phyloP scores from a whole-genome alignment of 2,329 filamentous ascomycete genomes.

The Fusarium denticulatum region DNA sequence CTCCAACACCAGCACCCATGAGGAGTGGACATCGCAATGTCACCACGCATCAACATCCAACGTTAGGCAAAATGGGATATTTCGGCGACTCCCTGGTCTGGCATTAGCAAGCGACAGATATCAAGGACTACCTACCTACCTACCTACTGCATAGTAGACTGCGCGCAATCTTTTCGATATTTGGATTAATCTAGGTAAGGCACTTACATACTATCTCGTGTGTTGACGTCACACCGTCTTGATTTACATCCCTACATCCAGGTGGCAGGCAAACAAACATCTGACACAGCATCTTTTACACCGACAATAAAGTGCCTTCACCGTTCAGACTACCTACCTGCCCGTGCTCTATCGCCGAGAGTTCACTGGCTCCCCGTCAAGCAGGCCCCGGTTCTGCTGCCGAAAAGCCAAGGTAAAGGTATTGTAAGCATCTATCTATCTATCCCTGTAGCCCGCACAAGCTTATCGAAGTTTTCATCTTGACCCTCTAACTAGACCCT shows the following conservation, averaged over 20 bases:
- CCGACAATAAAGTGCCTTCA: constrained; percentile 13
- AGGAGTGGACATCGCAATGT: neutral
- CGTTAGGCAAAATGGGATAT: neutral
- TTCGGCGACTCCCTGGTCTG: neutral
- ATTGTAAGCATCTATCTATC: neutral
- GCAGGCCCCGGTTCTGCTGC: constrained; percentile 20
- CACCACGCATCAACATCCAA: neutral
- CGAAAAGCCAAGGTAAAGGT: constrained; percentile 1
- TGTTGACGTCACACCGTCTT: constrained; percentile 35
- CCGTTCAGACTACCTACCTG: constrained; percentile 6
- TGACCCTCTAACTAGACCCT: constrained; percentile 1
- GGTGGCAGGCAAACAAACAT: neutral
- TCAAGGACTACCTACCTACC: neutral
- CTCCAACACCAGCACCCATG: neutral
- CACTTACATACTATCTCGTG: neutral
- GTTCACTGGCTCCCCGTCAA: constrained; percentile 37
- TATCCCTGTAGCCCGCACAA: constrained; percentile 24
- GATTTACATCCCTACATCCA: neutral
- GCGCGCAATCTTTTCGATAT: neutral
- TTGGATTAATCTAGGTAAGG: neutral
- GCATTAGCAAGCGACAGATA: neutral
- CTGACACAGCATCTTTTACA: constrained; percentile 12
- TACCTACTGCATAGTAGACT: neutral
- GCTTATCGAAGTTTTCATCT: constrained; percentile 38
- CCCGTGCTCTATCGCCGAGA: constrained; percentile 38